These are phyloP conservation scores for Triticum timopheevii DNA, from an alignment of 176 grass and related monocot genomes.

Conservation along the genomic window DNA sequence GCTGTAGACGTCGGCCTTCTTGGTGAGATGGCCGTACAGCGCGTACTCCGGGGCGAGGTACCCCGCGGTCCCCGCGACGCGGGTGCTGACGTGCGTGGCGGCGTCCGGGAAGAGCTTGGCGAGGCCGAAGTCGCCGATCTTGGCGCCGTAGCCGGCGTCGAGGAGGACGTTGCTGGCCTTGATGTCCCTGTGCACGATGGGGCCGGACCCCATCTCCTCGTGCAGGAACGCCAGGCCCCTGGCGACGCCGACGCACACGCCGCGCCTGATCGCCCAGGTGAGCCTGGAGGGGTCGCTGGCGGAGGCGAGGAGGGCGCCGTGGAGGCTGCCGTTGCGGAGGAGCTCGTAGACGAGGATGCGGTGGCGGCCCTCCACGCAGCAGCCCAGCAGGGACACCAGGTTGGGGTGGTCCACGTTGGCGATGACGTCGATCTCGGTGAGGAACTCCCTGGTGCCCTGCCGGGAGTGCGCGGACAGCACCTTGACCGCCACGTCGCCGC, in stretches of 20 bases:
- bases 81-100: constrained; percentile 19
- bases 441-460: constrained; percentile 18
- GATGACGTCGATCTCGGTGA: constrained; percentile 27
- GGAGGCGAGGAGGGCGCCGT: constrained; percentile 13
- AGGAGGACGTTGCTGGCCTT: constrained; percentile 65
- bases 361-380: background rate
- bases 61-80: constrained; percentile 25
- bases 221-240: constrained; percentile 18
- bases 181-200: constrained; percentile 41
- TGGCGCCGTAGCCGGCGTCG: constrained; percentile 30
- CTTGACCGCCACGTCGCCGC: constrained; percentile 12
- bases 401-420: constrained; percentile 15
- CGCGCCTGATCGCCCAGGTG: background rate
- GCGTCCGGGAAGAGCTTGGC: constrained; percentile 24
- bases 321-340: constrained; percentile 6
- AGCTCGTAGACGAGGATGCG: constrained; percentile 19
- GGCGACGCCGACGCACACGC: background rate
- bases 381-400: constrained; percentile 7
- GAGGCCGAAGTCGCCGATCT: constrained; percentile 39
- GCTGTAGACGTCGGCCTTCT: constrained; percentile 34
- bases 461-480: background rate
- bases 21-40: background rate
- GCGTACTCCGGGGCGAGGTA: constrained; percentile 40
- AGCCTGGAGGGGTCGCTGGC: background rate
- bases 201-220: background rate